Evolutionary conservation across 1,284 basidiomycete species (phyloP).

Genomic region (Singerocomus rubriflavus): DNA sequence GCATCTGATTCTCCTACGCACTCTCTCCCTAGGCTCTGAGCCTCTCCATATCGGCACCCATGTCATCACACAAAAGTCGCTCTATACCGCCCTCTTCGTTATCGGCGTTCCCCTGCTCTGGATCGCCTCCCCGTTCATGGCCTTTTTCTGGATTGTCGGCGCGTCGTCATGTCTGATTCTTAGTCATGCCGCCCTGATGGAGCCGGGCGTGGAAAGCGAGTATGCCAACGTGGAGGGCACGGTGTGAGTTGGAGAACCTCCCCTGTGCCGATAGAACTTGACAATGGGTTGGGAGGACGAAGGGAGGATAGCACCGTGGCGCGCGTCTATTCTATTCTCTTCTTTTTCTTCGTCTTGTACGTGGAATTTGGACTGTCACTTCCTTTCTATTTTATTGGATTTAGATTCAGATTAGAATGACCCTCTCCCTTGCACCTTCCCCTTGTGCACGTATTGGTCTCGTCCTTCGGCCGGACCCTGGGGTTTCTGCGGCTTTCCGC

Average conservation of each 20-base stretch:
- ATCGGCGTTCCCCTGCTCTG: conserved; percentile 73
- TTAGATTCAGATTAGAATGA: no score
- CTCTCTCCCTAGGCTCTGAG: conserved; percentile 54
- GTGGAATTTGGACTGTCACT: no score
- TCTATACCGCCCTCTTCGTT: conserved; percentile 79
- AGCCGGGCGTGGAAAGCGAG: conserved; percentile 89
- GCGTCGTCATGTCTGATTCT: conserved; percentile 75
- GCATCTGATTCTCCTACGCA: neutral
- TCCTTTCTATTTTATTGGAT: no score
- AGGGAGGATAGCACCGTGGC: no score
- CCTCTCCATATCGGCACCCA: conserved; percentile 76
- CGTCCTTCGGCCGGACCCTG: no score
- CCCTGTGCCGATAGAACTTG: no score
- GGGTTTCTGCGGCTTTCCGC: no score
- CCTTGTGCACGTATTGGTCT: no score
- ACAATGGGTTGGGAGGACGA: no score
- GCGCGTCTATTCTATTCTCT: no score
- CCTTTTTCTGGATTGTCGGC: conserved; percentile 79
- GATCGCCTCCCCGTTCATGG: conserved; percentile 63
- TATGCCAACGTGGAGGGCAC: conserved; percentile 73
- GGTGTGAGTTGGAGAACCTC: conserved; percentile 39
- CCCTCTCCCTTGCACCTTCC: no score
- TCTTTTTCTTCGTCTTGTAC: no score
- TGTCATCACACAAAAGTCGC: conserved; percentile 76
- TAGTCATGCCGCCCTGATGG: conserved; percentile 77